Evolutionary conservation across 371 early-diverging fungal species (phyloP).

Genomic region (Mucor lusitanicus): DNA sequence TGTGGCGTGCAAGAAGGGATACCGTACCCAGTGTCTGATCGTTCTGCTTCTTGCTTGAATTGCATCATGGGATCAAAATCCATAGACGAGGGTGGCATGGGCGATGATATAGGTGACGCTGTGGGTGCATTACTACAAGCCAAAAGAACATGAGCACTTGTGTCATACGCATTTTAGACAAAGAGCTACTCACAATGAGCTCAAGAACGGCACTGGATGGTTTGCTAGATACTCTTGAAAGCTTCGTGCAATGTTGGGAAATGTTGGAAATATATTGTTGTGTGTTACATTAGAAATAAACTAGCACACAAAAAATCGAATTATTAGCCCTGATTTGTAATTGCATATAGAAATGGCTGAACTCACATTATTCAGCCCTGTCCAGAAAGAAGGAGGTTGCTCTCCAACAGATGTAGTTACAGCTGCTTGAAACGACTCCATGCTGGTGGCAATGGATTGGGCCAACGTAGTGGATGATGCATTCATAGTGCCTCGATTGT

Average conservation of each 20-base stretch:
- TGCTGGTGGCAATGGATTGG: conserved; percentile 7
- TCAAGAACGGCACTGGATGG: conserved; percentile 38
- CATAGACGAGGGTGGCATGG: conserved; percentile 6
- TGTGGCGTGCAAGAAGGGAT: too few species aligned
- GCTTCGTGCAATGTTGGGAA: conserved; percentile 51
- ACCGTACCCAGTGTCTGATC: conserved; percentile 16
- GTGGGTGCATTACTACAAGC: conserved; percentile 9
- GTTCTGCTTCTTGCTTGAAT: conserved; percentile 13
- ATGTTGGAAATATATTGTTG: conserved; percentile 50
- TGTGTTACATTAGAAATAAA: conserved; percentile 53
- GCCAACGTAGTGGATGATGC: neutral
- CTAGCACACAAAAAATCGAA: conserved; percentile 17
- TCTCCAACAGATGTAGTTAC: conserved; percentile 19
- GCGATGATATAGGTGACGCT: conserved; percentile 5
- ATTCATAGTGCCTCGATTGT: neutral
- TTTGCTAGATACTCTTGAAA: conserved; percentile 49
- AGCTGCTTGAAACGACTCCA: conserved; percentile 17
- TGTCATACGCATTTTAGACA: too few species aligned
- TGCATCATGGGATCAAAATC: conserved; percentile 16
- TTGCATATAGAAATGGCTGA: neutral
- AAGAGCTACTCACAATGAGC: conserved; percentile 30
- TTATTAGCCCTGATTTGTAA: neutral
- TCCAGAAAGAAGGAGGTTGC: conserved; percentile 36
- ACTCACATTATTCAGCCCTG: conserved; percentile 47
- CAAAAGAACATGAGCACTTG: neutral